Evolutionary conservation across 331 rosid species (phyloP).

Genomic region (Pyrus hybrid): DNA sequence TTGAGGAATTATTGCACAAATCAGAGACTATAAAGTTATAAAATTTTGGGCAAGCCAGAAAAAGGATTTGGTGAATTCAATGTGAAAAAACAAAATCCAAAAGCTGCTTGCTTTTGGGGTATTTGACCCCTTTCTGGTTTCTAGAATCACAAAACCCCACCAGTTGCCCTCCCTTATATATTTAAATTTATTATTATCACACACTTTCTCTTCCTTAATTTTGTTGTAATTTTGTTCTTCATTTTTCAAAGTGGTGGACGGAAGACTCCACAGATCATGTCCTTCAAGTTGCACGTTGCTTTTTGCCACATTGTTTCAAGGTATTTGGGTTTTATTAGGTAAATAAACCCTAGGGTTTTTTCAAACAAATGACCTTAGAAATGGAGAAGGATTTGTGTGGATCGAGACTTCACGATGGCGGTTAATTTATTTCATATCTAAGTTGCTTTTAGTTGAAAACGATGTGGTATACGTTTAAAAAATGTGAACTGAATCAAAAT

Average conservation of each 20-base stretch:
- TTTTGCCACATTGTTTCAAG: background rate
- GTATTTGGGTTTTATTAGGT: background rate
- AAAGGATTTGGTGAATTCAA: slow-evolving; percentile 13
- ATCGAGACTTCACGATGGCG: rapidly evolving
- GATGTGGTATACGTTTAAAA: too few relatives aligned
- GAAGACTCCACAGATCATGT: background rate
- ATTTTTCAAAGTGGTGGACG: background rate
- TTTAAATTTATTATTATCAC: background rate
- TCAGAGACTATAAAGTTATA: slow-evolving; percentile 13
- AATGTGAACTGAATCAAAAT: too few relatives aligned
- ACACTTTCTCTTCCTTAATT: too few relatives aligned
- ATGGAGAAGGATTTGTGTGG: background rate
- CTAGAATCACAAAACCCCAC: slow-evolving; percentile 3
- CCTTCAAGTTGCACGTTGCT: background rate
- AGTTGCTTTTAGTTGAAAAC: background rate
- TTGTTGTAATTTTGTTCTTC: too few relatives aligned
- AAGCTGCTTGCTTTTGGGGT: slow-evolving; percentile 10
- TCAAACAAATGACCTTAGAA: too few relatives aligned
- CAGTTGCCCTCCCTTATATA: background rate
- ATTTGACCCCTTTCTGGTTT: background rate
- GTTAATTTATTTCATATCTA: too few relatives aligned
- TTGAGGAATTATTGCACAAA: slow-evolving; percentile 32
- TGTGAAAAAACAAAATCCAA: slow-evolving; percentile 16
- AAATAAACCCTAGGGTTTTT: background rate
- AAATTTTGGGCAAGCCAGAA: slow-evolving; percentile 1